Percentiles rank a stretch among this genome's conserved stretches.
These are phyloP conservation scores for Sergeia podlipaevii DNA, from an alignment of 208 protist species.

Conservation along the genomic window DNA sequence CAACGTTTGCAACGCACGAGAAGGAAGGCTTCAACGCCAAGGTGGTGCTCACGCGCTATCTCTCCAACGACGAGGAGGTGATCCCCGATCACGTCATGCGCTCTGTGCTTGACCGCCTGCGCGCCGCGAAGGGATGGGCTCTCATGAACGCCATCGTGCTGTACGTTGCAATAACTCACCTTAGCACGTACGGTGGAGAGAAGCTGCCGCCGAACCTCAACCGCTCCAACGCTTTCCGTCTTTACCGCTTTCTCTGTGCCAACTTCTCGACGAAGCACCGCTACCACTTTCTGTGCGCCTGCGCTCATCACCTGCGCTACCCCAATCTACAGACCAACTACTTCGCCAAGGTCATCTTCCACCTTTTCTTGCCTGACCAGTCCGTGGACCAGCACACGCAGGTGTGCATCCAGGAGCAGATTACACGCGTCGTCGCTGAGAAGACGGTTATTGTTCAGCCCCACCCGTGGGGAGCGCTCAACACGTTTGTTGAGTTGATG, in stretches of 20 bases:
- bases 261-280: slow-evolving; percentile 92
- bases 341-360: slow-evolving; percentile 96
- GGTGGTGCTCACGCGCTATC: slow-evolving; percentile 54
- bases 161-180: slow-evolving; percentile 89
- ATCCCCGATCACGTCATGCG: slow-evolving; percentile 24
- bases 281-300: slow-evolving; percentile 96
- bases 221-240: slow-evolving; percentile 90
- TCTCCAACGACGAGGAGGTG: slow-evolving; percentile 34
- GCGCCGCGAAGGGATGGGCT: slow-evolving; percentile 47
- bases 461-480: slow-evolving; percentile 99
- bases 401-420: slow-evolving; percentile 96
- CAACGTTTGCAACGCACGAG: slow-evolving; percentile 39
- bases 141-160: slow-evolving; percentile 98
- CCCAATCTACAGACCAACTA: slow-evolving; percentile 99
- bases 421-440: slow-evolving; percentile 95
- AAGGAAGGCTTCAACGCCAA: slow-evolving; percentile 19
- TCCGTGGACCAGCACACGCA: slow-evolving; percentile 46
- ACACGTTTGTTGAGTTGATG: slow-evolving; percentile 99
- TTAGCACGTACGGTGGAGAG: slow-evolving; percentile 27
- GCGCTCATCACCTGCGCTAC: slow-evolving; percentile 99
- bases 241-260: slow-evolving; percentile 93
- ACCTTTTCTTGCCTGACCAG: slow-evolving; percentile 92
- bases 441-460: slow-evolving; percentile 97
- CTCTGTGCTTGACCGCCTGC: slow-evolving; percentile 30
- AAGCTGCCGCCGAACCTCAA: slow-evolving; percentile 22